phyloP scores from a whole-genome alignment of 2,329 filamentous ascomycete species.

The Zasmidium citrigriseum region DNA sequence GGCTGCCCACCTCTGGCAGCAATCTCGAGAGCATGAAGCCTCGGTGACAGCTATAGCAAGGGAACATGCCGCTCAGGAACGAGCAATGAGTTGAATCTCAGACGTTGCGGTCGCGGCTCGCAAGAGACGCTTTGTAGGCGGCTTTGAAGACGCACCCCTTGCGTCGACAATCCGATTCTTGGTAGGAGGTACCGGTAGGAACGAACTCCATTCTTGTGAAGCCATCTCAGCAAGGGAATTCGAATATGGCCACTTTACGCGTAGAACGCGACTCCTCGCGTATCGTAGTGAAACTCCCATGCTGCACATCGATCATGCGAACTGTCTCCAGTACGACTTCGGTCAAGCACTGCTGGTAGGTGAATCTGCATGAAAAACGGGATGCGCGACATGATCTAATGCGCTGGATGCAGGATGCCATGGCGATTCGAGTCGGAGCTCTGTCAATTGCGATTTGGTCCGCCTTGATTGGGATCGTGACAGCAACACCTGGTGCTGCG shows the following conservation, averaged over 20 bases:
- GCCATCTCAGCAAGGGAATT: conserved; percentile 26
- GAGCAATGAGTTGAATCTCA: too few species aligned
- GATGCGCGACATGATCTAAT: conserved; percentile 5
- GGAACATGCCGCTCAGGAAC: too few species aligned
- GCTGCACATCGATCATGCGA: conserved; percentile 11
- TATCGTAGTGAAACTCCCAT: conserved; percentile 15
- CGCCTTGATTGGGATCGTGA: conserved; percentile 16
- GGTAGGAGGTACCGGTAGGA: too few species aligned
- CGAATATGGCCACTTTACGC: conserved; percentile 24
- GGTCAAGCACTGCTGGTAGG: too few species aligned
- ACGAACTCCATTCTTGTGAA: conserved; percentile 29
- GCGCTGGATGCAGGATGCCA: conserved; percentile 7
- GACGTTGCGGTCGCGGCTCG: too few species aligned
- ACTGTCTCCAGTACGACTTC: conserved; percentile 1
- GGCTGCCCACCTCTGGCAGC: too few species aligned
- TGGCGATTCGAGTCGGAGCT: conserved; percentile 1
- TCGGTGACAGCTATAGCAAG: too few species aligned
- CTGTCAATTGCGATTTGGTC: background rate
- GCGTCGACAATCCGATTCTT: conserved; percentile 21
- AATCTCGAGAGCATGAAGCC: too few species aligned
- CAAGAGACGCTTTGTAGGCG: too few species aligned
- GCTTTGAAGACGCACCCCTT: conserved; percentile 18
- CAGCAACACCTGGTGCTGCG: conserved; percentile 41
- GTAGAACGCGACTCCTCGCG: conserved; percentile 21
- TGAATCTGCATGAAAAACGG: too few species aligned